Percentiles rank a stretch among this genome's conserved stretches.
Evolutionary conservation across 129 eudicot genomes (phyloP).

Genomic region (Chrysanthemum makinoi): DNA sequence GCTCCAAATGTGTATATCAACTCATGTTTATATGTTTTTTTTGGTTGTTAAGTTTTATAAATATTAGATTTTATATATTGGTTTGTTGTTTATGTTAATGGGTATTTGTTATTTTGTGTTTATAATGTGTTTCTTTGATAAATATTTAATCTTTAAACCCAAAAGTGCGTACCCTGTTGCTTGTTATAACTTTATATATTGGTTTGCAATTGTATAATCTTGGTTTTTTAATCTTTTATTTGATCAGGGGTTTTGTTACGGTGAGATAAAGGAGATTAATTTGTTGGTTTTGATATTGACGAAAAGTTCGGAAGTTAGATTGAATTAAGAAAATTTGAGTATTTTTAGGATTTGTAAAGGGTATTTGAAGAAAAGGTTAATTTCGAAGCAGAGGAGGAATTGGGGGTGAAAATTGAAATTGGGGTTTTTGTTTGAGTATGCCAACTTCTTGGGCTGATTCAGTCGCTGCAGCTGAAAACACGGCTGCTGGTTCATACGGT

Average conservation of each 20-base stretch:
- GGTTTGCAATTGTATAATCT: constrained; percentile 1
- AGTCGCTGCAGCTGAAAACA: constrained; percentile 53
- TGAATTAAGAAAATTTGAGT: background rate
- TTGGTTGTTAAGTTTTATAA: too few relatives aligned
- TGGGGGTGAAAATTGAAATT: constrained; percentile 13
- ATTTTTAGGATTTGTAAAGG: background rate
- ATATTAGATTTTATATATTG: too few relatives aligned
- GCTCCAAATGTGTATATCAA: too few relatives aligned
- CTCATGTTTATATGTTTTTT: too few relatives aligned
- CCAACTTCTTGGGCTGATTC: constrained; percentile 69
- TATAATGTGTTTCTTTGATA: too few relatives aligned
- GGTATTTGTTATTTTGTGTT: too few relatives aligned
- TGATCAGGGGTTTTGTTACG: constrained; percentile 26
- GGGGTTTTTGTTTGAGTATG: constrained; percentile 46
- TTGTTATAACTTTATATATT: constrained; percentile 8
- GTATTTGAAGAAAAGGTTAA: background rate
- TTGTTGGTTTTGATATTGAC: constrained; percentile 28
- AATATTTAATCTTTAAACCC: too few relatives aligned
- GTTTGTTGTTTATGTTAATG: too few relatives aligned
- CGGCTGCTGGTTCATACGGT: constrained; percentile 45
- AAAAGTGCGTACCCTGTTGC: background rate
- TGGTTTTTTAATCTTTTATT: background rate
- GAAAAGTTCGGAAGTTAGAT: constrained; percentile 25
- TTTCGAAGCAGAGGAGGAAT: constrained; percentile 12
- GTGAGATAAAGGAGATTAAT: background rate